These are phyloP conservation scores for Alternaria metachromatica DNA, from an alignment of 2,329 filamentous ascomycete species.

Conservation along the genomic window DNA sequence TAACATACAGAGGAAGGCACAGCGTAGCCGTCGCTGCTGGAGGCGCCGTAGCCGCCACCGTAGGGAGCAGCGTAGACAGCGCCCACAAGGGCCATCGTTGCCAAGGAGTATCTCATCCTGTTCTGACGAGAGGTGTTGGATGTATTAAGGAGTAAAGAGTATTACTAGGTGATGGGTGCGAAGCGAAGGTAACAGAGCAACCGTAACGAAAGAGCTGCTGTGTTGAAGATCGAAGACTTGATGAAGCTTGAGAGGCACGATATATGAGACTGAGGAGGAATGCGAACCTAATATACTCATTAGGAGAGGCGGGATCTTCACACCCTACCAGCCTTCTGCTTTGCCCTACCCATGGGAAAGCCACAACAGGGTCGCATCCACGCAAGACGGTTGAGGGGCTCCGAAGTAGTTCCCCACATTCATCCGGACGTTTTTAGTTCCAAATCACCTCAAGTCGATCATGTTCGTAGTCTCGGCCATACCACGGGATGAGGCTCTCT, in stretches of 20 bases:
- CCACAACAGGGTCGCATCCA: constrained; percentile 38
- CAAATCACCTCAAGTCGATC: constrained; percentile 12
- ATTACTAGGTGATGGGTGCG: constrained; percentile 23
- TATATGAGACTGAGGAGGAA: constrained; percentile 19
- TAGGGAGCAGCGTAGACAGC: constrained; percentile 30
- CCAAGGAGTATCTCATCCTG: constrained; percentile 41
- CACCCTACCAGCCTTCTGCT: constrained; percentile 30
- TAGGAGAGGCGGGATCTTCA: constrained; percentile 22
- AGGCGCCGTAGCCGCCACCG: not conserved
- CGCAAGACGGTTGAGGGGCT: constrained; percentile 28
- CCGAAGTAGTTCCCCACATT: constrained; percentile 20
- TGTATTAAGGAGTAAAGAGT: constrained; percentile 15
- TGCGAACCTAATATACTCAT: constrained; percentile 34
- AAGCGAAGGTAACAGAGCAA: constrained; percentile 42
- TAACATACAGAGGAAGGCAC: not conserved
- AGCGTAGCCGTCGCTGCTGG: not conserved
- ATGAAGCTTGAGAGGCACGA: not conserved
- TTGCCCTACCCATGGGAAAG: constrained; percentile 18
- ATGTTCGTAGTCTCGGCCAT: constrained; percentile 25
- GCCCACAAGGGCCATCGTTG: constrained; percentile 43
- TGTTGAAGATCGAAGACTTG: constrained; percentile 5
- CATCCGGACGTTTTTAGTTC: constrained; percentile 15
- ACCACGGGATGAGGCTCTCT: constrained; percentile 21
- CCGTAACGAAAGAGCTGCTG: constrained; percentile 50
- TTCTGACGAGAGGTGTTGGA: constrained; percentile 14